These are phyloP conservation scores for Hansenula anomala DNA, from an alignment of 1,139 yeast species.

Conservation along the genomic window DNA sequence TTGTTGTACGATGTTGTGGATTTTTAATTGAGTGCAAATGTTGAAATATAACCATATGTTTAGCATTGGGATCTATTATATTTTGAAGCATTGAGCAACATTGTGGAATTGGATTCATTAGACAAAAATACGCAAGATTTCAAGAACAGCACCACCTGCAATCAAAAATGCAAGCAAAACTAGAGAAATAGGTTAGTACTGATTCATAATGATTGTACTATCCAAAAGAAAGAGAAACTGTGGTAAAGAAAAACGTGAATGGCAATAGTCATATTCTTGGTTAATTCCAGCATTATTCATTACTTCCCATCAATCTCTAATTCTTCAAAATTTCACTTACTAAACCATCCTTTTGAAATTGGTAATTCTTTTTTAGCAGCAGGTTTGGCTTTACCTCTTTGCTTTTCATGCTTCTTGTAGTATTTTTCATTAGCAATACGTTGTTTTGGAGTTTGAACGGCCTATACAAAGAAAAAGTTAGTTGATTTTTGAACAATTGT, in stretches of 20 bases:
- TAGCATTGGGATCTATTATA: too few relatives aligned
- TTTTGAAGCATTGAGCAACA: too few relatives aligned
- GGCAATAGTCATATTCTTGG: too few relatives aligned
- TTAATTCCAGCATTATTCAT: too few relatives aligned
- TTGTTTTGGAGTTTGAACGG: conserved; percentile 74
- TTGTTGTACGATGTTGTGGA: too few relatives aligned
- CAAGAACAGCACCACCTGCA: conserved; percentile 80
- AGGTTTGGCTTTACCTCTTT: conserved; percentile 62
- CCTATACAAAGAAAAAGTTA: conserved; percentile 17
- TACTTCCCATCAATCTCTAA: too few relatives aligned
- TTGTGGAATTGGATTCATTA: conserved; percentile 16
- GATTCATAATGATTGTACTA: too few relatives aligned
- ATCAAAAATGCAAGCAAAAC: conserved; percentile 62
- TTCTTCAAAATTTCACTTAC: conserved; percentile 28
- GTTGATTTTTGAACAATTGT: background rate
- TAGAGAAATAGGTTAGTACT: conserved; percentile 22
- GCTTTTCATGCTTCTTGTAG: conserved; percentile 64
- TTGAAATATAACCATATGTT: too few relatives aligned
- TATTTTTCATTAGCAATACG: conserved; percentile 80
- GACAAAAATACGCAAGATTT: conserved; percentile 51
- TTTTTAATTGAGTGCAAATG: too few relatives aligned
- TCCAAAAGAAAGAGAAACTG: too few relatives aligned
- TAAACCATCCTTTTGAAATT: conserved; percentile 55
- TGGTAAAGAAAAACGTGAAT: too few relatives aligned
- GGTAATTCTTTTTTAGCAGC: conserved; percentile 40